Percentiles rank a stretch among this genome's conserved stretches.
These are phyloP conservation scores for Jatropha multifida DNA, from an alignment of 441 rosid genomes.

Conservation along the genomic window DNA sequence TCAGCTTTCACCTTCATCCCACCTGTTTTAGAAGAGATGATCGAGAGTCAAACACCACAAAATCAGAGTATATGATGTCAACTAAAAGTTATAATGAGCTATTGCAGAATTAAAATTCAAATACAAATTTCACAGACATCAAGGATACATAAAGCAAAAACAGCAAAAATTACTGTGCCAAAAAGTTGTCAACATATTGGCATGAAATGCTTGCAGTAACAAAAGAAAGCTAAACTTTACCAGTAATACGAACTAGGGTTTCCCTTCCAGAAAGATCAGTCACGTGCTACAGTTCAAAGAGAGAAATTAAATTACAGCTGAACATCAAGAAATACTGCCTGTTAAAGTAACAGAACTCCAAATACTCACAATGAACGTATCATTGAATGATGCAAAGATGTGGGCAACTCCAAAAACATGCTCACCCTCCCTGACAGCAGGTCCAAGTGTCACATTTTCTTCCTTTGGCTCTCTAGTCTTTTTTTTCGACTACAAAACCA, in stretches of 20 bases:
- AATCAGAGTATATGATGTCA: not conserved
- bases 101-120: not conserved
- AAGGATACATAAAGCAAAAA: not conserved
- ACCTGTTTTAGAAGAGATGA: constrained; percentile 35
- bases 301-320: not conserved
- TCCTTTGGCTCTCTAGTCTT: constrained; percentile 77
- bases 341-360: not conserved
- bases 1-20: constrained; percentile 95
- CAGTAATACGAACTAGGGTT: constrained; percentile 85
- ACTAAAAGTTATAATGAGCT: not conserved
- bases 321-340: not conserved
- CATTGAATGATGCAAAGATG: constrained; percentile 78
- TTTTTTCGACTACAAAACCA: constrained; percentile 48
- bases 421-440: constrained; percentile 66
- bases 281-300: constrained; percentile 55
- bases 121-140: not conserved
- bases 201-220: not conserved
- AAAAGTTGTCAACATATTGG: not conserved
- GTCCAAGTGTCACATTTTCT: constrained; percentile 69
- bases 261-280: constrained; percentile 84
- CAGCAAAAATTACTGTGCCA: not conserved
- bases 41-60: not conserved
- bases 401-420: constrained; percentile 75
- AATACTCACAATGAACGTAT: constrained; percentile 64
- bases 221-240: constrained; percentile 24